phyloP scores from a whole-genome alignment of 176 grass and related monocot genomes.

The Carex cristatella region DNA sequence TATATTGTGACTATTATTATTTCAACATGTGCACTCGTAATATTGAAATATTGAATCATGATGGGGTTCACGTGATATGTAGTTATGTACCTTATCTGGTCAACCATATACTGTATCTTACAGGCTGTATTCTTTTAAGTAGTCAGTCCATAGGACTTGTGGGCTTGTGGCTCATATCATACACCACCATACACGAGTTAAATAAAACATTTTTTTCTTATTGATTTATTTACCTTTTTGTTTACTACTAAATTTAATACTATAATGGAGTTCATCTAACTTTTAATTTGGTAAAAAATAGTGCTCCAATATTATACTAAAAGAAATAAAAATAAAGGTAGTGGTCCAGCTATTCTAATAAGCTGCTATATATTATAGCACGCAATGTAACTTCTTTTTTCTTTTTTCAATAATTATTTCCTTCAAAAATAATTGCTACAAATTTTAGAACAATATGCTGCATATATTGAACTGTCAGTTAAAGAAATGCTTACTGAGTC shows the following conservation, averaged over 20 bases:
- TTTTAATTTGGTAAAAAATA: background rate
- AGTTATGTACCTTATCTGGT: background rate
- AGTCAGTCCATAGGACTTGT: background rate
- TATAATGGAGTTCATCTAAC: background rate
- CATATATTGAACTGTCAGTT: too few relatives aligned
- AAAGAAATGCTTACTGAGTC: too few relatives aligned
- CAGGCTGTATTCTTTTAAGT: background rate
- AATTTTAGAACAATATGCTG: background rate
- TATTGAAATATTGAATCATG: background rate
- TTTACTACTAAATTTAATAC: background rate
- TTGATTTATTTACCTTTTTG: background rate
- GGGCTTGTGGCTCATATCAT: background rate
- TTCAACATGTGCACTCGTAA: background rate
- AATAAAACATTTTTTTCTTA: background rate
- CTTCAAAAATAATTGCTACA: background rate
- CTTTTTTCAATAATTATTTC: background rate
- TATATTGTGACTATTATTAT: background rate
- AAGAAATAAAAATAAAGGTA: background rate
- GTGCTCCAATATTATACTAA: background rate
- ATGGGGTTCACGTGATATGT: background rate
- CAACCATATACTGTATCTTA: background rate
- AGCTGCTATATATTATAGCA: background rate
- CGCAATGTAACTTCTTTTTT: background rate
- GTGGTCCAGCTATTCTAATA: background rate
- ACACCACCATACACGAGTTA: background rate